Evolutionary conservation across 2,329 filamentous ascomycete species (phyloP).

Genomic region (Domatiomyces catenatus): DNA sequence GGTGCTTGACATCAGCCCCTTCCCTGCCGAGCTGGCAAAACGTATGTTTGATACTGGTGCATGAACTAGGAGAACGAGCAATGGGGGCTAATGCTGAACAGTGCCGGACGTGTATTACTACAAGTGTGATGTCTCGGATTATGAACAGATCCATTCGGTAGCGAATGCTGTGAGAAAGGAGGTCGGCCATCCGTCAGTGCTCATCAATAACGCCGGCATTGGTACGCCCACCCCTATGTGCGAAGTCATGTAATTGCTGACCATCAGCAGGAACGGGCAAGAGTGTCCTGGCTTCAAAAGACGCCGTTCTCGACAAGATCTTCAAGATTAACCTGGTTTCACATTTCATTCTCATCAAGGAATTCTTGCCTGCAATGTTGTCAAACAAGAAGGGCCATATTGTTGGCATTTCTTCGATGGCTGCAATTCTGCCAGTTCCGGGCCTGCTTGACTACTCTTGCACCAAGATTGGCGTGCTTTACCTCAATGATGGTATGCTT

Average conservation of each 20-base stretch:
- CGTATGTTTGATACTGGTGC: constrained; percentile 5
- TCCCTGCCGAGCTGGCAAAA: constrained; percentile 13
- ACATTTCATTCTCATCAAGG: constrained; percentile 48
- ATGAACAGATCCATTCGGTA: not conserved
- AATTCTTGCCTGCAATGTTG: constrained; percentile 53
- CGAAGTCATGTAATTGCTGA: not conserved
- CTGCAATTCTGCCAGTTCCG: constrained; percentile 44
- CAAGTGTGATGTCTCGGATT: constrained; percentile 30
- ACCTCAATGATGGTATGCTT: constrained; percentile 47
- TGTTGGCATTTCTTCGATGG: constrained; percentile 52
- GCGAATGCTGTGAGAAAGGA: constrained; percentile 32
- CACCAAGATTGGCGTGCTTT: constrained; percentile 50
- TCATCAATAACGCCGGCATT: constrained; percentile 60
- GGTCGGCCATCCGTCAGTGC: constrained; percentile 49
- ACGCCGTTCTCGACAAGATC: constrained; percentile 46
- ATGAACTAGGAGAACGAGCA: not conserved
- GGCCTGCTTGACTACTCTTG: constrained; percentile 52
- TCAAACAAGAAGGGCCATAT: constrained; percentile 53
- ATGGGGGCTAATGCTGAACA: not conserved
- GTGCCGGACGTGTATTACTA: constrained; percentile 43
- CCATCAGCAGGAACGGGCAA: constrained; percentile 14
- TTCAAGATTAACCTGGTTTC: constrained; percentile 56
- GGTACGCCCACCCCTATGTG: constrained; percentile 23
- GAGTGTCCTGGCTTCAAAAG: constrained; percentile 43
- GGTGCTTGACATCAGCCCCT: constrained; percentile 47